Base-by-base conservation (phyloP, 1,139 yeast species). In the Blastobotrys petasosporus region DNA sequence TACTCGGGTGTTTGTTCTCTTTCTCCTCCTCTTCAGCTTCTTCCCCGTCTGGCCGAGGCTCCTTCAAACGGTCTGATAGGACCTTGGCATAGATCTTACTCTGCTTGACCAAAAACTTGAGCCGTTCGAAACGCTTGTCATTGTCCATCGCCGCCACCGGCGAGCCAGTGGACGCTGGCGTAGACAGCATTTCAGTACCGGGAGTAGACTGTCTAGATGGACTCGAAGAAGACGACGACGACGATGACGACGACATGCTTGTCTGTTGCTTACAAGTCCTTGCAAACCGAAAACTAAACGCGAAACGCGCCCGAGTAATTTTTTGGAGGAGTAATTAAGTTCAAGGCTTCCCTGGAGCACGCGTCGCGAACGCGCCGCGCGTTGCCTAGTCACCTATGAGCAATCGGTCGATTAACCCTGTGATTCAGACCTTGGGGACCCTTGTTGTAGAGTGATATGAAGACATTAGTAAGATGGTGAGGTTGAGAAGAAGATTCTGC, bases 11-110 rank as follows among this genome's bases (percentile, higher is more conserved):
- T 10, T 37, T 37, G n/a, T 37, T 31, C 7, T 42, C 28, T n/a
- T 37, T 34, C 29, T 37, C 9, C 30, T 42, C 37, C 13, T 32
- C n/a, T 32, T 33, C 38, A 8, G 32, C 42, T 20, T 44, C 32
- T 15, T 40, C 37, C 7, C 29, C 40, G 13, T 42, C 15, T n/a
- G 42, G 57, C 8, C 17, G 39, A 42, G 46, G 53, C 16, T 36
- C 43, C 12, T 50, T 52, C 44, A 88, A 72, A 28, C 88, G 82
- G 46, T 86, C 90, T 2, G 94, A 80, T 46, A 90, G 82, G 54
- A 88, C 86, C 50, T 80, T 76, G 1, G 96, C 84, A 64, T 85
- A 90, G 2, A 87, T 75, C 60, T 86, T 88, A 15, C 95, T 85
- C 60, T 84, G 82, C 58, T 84, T 83, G 16, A 90, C 87, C 55